Percentiles rank a stretch among this genome's conserved stretches.
Conservation (phyloP, 208 protist genomes). For the Angomonas ambiguus region DNA sequence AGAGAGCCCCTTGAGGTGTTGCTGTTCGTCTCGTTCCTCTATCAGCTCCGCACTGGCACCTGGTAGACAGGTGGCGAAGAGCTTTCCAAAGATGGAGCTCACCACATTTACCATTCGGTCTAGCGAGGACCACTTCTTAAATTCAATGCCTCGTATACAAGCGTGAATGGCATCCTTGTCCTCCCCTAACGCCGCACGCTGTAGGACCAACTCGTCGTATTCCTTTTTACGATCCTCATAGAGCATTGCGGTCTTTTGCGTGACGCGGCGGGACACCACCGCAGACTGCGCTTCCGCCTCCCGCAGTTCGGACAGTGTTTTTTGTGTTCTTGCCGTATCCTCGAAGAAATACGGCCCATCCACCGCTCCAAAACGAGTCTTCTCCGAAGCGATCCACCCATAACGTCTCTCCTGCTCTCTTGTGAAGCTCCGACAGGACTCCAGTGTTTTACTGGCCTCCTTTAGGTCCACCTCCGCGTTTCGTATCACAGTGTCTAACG, state of each 20-base stretch:
- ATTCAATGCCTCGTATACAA: slow-evolving; percentile 96
- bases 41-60: slow-evolving; percentile 89
- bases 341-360: slow-evolving; percentile 62
- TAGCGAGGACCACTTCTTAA: slow-evolving; percentile 97
- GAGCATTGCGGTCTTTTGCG: slow-evolving; percentile 93
- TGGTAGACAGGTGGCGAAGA: slow-evolving; percentile 97
- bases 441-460: slow-evolving; percentile 35
- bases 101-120: slow-evolving; percentile 95
- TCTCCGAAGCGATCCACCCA: slow-evolving; percentile 46
- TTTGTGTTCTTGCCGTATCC: slow-evolving; percentile 48
- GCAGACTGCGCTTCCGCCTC: slow-evolving; percentile 70
- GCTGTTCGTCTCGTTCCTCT: slow-evolving; percentile 77
- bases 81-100: slow-evolving; percentile 95
- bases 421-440: slow-evolving; percentile 43
- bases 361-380: slow-evolving; percentile 34
- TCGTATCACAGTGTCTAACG: slow-evolving; percentile 62
- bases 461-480: slow-evolving; percentile 79
- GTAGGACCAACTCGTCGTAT: slow-evolving; percentile 95
- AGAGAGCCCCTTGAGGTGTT: slow-evolving; percentile 89
- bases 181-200: slow-evolving; percentile 89
- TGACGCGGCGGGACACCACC: slow-evolving; percentile 77
- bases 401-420: slow-evolving; percentile 63
- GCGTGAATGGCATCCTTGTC: slow-evolving; percentile 96
- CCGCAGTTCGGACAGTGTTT: slow-evolving; percentile 63
- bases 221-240: slow-evolving; percentile 95